Base-by-base conservation (phyloP, 768 basidiomycete genomes). In the Piloderma croceum region DNA sequence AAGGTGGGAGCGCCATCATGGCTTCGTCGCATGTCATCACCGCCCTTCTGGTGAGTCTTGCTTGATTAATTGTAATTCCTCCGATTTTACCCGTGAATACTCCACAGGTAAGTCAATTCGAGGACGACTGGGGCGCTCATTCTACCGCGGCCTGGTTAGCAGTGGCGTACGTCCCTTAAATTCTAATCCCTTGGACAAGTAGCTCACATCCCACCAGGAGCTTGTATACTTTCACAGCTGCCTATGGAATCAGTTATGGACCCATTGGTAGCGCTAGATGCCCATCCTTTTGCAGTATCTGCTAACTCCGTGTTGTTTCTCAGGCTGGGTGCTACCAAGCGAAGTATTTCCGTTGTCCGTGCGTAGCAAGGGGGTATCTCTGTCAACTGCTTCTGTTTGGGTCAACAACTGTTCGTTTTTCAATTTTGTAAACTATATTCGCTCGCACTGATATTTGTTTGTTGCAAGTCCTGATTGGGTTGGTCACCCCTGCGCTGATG, bases 301-400 rank as follows among this genome's bases (percentile, higher is more conserved):
- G n/a, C n/a, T n/a, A n/a, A n/a, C n/a, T n/a, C n/a, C n/a, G n/a
- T n/a, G n/a, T n/a, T n/a, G n/a, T n/a, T n/a, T n/a, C n/a, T n/a
- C n/a, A n/a, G n/a, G n/a, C 3, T 91, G 89, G 89, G 78, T 90
- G 2, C 73, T 91, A 6, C 84, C 89, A 0, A 80, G 77, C 46
- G 89, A 92, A 60, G 79, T 92, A 2, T 90, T 90, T 53, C 78
- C 90, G 2, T 64, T 86, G 1, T 82, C 84, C 3, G 71, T 86
- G 63, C 70, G 89, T 46, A 82, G 84, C 49, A 81, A 81, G 54
- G 90, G 90, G 35, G 89, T 91, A 4, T 77, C 88, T 18, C 52
- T 93, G 17, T 80, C 86, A 15, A 90, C 89, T 2, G 83, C 86
- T 3, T 85, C 83, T n/a, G 87, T 86, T 48, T 90, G 88, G 88